Evolutionary conservation across 2,329 filamentous ascomycete genomes (phyloP).

Genomic region (Botrytis hyacinthi): DNA sequence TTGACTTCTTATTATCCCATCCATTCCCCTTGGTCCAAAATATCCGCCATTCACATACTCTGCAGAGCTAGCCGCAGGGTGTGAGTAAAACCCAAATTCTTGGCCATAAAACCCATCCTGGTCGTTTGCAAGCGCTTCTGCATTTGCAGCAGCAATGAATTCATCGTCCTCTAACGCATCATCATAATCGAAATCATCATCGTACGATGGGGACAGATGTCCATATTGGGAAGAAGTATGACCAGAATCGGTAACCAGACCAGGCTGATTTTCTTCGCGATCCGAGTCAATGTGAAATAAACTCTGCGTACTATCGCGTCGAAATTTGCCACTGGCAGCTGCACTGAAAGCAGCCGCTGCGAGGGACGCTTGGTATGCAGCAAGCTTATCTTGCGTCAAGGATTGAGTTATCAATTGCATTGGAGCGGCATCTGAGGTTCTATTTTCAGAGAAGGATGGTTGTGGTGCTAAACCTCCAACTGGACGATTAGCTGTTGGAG

Average conservation of each 20-base stretch:
- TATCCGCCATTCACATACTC: slow-evolving; percentile 78
- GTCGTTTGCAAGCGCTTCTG: slow-evolving; percentile 87
- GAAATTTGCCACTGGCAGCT: slow-evolving; percentile 72
- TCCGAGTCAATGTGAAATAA: slow-evolving; percentile 31
- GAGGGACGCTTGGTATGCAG: slow-evolving; percentile 79
- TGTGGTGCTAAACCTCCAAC: slow-evolving; percentile 29
- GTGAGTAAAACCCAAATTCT: slow-evolving; percentile 94
- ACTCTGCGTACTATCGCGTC: slow-evolving; percentile 47
- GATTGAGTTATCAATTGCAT: slow-evolving; percentile 33
- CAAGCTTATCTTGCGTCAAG: slow-evolving; percentile 56
- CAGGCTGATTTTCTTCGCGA: slow-evolving; percentile 37
- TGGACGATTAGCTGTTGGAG: neutral
- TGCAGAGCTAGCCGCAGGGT: slow-evolving; percentile 45
- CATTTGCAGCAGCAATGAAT: slow-evolving; percentile 93
- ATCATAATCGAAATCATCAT: slow-evolving; percentile 53
- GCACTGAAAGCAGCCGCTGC: slow-evolving; percentile 78
- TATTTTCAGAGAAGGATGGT: slow-evolving; percentile 28
- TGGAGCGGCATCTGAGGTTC: neutral
- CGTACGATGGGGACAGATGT: slow-evolving; percentile 38
- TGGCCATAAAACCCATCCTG: slow-evolving; percentile 92
- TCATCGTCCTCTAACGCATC: slow-evolving; percentile 78
- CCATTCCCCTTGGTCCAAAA: slow-evolving; percentile 73
- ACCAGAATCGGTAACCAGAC: slow-evolving; percentile 44
- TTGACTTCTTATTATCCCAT: slow-evolving; percentile 58
- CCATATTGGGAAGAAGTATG: slow-evolving; percentile 38